Evolutionary conservation across 305 asterid genomes (phyloP).

Genomic region (Fraxinus nigra): DNA sequence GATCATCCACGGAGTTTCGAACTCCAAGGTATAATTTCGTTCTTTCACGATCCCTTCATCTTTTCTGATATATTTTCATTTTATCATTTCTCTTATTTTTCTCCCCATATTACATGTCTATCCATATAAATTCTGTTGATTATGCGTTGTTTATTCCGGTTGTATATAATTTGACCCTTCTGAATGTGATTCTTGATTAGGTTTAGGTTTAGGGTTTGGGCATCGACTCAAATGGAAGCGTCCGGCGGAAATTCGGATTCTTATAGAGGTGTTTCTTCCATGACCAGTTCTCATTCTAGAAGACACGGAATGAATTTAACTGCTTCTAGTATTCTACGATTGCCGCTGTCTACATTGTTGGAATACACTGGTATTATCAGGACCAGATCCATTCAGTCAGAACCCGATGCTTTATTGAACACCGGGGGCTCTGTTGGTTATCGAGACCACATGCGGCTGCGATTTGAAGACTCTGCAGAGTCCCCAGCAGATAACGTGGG

Average conservation of each 20-base stretch:
- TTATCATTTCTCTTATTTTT: neutral
- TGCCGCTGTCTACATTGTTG: constrained; percentile 63
- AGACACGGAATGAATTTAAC: constrained; percentile 52
- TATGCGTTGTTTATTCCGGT: neutral
- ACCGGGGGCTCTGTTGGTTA: constrained; percentile 27
- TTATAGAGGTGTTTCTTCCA: constrained; percentile 32
- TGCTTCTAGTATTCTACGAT: constrained; percentile 52
- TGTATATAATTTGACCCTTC: neutral
- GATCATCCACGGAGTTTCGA: constrained; percentile 57
- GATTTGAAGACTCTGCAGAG: constrained; percentile 31
- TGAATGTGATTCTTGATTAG: constrained; percentile 30
- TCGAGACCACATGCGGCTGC: constrained; percentile 36
- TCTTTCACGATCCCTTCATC: neutral
- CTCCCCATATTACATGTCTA: neutral
- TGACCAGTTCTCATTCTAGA: constrained; percentile 37
- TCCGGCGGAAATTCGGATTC: constrained; percentile 71
- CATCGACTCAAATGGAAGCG: constrained; percentile 62
- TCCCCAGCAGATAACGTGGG: constrained; percentile 25
- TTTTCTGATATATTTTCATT: neutral
- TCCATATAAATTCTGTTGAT: neutral
- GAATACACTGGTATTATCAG: constrained; percentile 65
- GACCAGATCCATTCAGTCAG: constrained; percentile 41
- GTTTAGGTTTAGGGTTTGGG: constrained; percentile 54
- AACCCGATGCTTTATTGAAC: constrained; percentile 36
- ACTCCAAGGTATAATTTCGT: constrained; percentile 33